Base-by-base conservation (phyloP, 2,329 filamentous ascomycete genomes). In the Venturia asperata region DNA sequence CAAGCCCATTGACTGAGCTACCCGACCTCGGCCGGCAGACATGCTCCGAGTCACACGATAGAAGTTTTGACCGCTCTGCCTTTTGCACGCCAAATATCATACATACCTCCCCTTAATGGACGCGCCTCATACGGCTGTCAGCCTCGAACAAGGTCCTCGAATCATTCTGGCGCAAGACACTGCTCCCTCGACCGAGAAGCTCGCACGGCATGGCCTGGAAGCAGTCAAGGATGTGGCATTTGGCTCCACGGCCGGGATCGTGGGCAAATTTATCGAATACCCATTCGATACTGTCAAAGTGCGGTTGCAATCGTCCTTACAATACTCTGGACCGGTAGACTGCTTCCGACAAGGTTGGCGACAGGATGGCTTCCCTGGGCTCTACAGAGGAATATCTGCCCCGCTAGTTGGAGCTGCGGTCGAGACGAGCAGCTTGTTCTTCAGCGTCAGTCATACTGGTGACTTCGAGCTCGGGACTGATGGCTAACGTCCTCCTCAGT, bases 231-330 rank as follows among this genome's bases (percentile, higher is more conserved):
- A 97, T 73, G 85, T 99, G 65, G 73, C 88, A 13, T 97, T 91
- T 75, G 94, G 94, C 74, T 97, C 93, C 66, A 85, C 92, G 77
- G 92, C 93, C 65, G 94, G 94, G 67, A 85, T 95, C 67, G 87
- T 91, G 43, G 93, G 93, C 68, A 99, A 97, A 80, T 91, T 93
- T 75, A 93, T 99, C 73, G 94, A 99, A 76, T 99, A 97, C 75
- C 94, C 94, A 30, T 99, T 99, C 78, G 94, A 99, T 78, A 99
- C 94, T 0, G 88, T 99, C 76, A 99, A 99, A 79, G 94, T 99
- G 67, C 90, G 94, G 49, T 85, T 99, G 13, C 94, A 99, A 76
- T 94, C 93, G n/a, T 93, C 97, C 76, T 90, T 92, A 42, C 87
- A 85, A 67, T 97, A 97, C 76, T 86, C 80, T 6, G 94, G 94